These are phyloP conservation scores for Malassezia equina DNA, from an alignment of 1,284 basidiomycete genomes.

Conservation along the genomic window DNA sequence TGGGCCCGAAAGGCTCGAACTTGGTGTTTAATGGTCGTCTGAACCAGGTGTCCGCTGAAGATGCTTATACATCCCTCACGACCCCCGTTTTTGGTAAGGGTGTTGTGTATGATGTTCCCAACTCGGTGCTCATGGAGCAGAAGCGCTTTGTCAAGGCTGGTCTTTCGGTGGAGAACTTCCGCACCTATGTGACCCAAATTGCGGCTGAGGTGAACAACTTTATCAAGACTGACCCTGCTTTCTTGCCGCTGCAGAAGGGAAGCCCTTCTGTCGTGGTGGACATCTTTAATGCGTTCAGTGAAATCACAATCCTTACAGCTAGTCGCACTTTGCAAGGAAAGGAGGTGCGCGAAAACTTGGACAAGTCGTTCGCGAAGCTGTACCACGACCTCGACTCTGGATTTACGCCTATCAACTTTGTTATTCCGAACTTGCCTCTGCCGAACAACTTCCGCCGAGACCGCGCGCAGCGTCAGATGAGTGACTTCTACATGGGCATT, in stretches of 20 bases:
- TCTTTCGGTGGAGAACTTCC: constrained; percentile 81
- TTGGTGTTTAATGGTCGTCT: constrained; percentile 89
- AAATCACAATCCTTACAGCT: constrained; percentile 91
- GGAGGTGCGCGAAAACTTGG: constrained; percentile 69
- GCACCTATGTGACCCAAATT: constrained; percentile 81
- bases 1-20: constrained; percentile 87
- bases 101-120: constrained; percentile 94
- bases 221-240: constrained; percentile 53
- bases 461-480: constrained; percentile 82
- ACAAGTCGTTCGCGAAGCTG: constrained; percentile 73
- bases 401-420: constrained; percentile 58
- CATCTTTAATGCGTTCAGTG: constrained; percentile 63
- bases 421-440: constrained; percentile 86
- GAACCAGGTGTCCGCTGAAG: constrained; percentile 84
- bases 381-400: constrained; percentile 81
- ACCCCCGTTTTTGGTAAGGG: constrained; percentile 72
- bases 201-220: constrained; percentile 52
- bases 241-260: constrained; percentile 51
- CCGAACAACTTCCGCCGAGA: constrained; percentile 80
- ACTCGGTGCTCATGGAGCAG: constrained; percentile 96
- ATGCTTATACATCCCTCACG: constrained; percentile 65
- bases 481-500: constrained; percentile 82
- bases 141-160: constrained; percentile 83
- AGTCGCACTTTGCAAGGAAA: constrained; percentile 82
- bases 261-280: constrained; percentile 24